Conservation (phyloP, 352 stramenopile genomes). For the Globisporangium orthogonon region DNA sequence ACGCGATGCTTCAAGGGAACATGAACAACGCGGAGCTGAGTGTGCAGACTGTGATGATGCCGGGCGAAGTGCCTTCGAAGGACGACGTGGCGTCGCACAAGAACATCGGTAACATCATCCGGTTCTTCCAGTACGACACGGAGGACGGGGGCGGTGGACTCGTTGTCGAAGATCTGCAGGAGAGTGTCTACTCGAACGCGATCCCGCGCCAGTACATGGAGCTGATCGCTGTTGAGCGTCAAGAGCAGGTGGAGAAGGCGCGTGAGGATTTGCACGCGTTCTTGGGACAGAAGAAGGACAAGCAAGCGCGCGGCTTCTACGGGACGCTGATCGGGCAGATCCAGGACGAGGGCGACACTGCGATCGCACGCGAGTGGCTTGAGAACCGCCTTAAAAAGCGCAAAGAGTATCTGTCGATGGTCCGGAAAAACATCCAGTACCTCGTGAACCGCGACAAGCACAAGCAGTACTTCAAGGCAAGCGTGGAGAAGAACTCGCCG, state of each 20-base stretch:
- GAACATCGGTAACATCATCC: slow-evolving; percentile 87
- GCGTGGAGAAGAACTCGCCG: slow-evolving; percentile 78
- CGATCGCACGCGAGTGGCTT: slow-evolving; percentile 71
- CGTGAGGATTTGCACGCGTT: slow-evolving; percentile 73
- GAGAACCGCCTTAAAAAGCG: slow-evolving; percentile 69
- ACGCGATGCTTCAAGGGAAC: slow-evolving; percentile 62
- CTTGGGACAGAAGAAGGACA: slow-evolving; percentile 84
- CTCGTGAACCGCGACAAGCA: slow-evolving; percentile 84
- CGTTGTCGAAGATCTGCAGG: slow-evolving; percentile 81
- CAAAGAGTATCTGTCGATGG: slow-evolving; percentile 76
- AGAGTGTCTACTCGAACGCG: slow-evolving; percentile 70
- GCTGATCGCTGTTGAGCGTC: slow-evolving; percentile 64
- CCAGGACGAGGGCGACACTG: slow-evolving; percentile 78
- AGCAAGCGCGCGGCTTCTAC: slow-evolving; percentile 79
- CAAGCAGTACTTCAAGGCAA: slow-evolving; percentile 88
- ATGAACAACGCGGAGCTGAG: slow-evolving; percentile 77
- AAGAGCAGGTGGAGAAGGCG: slow-evolving; percentile 75
- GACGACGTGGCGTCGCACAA: slow-evolving; percentile 76
- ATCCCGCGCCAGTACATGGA: slow-evolving; percentile 81
- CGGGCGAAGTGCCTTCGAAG: slow-evolving; percentile 57
- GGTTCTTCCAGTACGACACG: slow-evolving; percentile 86
- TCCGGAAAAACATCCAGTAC: slow-evolving; percentile 83
- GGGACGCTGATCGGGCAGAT: slow-evolving; percentile 84
- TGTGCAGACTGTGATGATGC: slow-evolving; percentile 87
- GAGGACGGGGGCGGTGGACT: slow-evolving; percentile 72